phyloP scores from a whole-genome alignment of 225 moss, liverwort and hornwort genomes.

The Physcomitrium patens region DNA sequence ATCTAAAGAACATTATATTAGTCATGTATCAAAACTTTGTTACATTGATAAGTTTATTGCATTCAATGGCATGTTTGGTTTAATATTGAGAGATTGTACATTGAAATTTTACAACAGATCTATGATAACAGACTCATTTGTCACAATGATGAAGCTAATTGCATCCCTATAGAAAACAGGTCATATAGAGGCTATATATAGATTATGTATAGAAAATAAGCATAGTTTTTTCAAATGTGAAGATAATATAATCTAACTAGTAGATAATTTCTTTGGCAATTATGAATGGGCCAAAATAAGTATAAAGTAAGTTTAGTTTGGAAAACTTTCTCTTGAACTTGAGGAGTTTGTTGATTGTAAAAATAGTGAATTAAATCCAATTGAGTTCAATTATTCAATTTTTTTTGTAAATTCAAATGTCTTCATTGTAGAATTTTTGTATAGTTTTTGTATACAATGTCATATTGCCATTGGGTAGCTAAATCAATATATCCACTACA shows the following conservation, averaged over 20 bases:
- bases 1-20: slow-evolving; percentile 19
- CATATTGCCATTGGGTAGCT: no score
- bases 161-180: slow-evolving; percentile 36
- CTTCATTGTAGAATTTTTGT: no score
- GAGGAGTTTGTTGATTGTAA: slow-evolving; percentile 34
- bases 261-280: neutral
- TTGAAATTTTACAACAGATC: slow-evolving; percentile 38
- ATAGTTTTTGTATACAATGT: no score
- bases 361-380: slow-evolving; percentile 32
- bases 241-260: neutral
- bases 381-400: slow-evolving; percentile 51
- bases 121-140: slow-evolving; percentile 8
- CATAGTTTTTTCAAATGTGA: neutral
- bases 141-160: slow-evolving; percentile 35
- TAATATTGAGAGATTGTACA: slow-evolving; percentile 46
- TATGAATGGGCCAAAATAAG: neutral
- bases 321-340: slow-evolving; percentile 45
- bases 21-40: slow-evolving; percentile 12
- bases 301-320: slow-evolving; percentile 25
- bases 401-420: slow-evolving; percentile 36
- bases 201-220: neutral
- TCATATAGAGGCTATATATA: slow-evolving; percentile 32
- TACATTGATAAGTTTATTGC: slow-evolving; percentile 43
- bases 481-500: no score
- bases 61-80: slow-evolving; percentile 40